Base-by-base conservation (phyloP, 768 basidiomycete species). In the Aureoboletus auriporus region DNA sequence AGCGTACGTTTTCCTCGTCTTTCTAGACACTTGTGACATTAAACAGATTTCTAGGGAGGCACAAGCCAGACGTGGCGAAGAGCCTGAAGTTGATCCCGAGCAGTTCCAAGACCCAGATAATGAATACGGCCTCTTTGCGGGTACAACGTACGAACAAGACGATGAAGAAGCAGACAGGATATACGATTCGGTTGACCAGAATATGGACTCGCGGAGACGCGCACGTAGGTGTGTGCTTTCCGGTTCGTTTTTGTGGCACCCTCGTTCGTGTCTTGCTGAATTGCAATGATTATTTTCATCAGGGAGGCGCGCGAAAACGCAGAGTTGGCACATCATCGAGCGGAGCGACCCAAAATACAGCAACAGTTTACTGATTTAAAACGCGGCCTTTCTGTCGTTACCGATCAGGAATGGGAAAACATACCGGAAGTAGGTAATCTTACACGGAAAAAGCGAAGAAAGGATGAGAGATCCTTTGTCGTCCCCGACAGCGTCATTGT, bases 161-260 rank as follows among this genome's bases (percentile, higher is more conserved):
- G 96, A 99, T 52, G 94, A 97, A 57, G 96, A 98, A 66, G 96
- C 95, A 0, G 95, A 98, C 67, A 80, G 78, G 63, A 96, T 96
- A 44, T 99, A 95, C 64, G 95, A 96, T 23, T 60, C 72, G n/a
- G 94, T 97, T 1, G 94, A 97, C 59, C 75, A 80, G 37, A 82
- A 83, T 27, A 94, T 99, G 88, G 95, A 97, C 64, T 77, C 84
- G 35, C 75, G 96, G 52, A 72, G 96, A 59, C 79, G 80, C 62
- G 76, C 78, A 40, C 79, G 88, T 53, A 83, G 90, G 90, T 89
- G 68, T 59, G 86, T 78, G 49, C 52, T 51, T 68, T 66, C 49
- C 56, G 71, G 75, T 77, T 70, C 75, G 71, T 74, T 62, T 56
- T 1, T 12, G 4, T n/a, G 5, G 12, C 33, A 5, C 20, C 5